Percentiles rank a stretch among this genome's conserved stretches.
Evolutionary conservation across 179 eudicot species (phyloP).

Genomic region (Sideroxylon spinosum): DNA sequence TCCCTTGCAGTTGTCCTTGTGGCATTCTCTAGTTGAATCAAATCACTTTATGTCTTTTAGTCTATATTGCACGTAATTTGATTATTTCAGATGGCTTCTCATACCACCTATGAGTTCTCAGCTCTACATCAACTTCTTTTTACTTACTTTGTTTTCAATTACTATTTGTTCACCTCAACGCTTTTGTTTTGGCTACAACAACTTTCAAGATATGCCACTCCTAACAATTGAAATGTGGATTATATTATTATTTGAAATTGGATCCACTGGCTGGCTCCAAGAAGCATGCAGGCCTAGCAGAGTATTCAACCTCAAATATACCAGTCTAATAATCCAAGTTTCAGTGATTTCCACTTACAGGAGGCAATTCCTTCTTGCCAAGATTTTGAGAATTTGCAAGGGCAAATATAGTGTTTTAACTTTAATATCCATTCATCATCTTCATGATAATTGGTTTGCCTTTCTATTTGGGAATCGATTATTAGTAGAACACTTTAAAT

Average conservation of each 20-base stretch:
- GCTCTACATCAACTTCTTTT: too few species aligned
- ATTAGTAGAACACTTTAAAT: conserved; percentile 4
- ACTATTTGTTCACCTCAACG: not conserved
- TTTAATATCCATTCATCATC: not conserved
- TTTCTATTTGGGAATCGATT: not conserved
- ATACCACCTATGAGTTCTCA: not conserved
- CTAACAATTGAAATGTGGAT: not conserved
- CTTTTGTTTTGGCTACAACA: not conserved
- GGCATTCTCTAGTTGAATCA: too few species aligned
- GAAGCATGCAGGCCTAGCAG: not conserved
- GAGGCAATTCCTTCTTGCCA: not conserved
- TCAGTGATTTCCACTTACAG: not conserved
- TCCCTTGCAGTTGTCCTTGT: too few species aligned
- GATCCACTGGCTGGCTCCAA: not conserved
- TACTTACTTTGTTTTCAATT: not conserved
- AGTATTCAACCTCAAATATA: not conserved
- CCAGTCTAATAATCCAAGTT: not conserved
- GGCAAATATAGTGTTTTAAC: not conserved
- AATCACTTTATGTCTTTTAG: too few species aligned
- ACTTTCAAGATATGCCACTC: not conserved
- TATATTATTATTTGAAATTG: not conserved
- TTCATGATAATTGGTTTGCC: not conserved
- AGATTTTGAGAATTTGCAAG: not conserved
- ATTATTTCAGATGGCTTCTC: not conserved
- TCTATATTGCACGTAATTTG: too few species aligned